Evolutionary conservation across 148 eudicot species (phyloP).

Genomic region (Dianthus caryophyllus): DNA sequence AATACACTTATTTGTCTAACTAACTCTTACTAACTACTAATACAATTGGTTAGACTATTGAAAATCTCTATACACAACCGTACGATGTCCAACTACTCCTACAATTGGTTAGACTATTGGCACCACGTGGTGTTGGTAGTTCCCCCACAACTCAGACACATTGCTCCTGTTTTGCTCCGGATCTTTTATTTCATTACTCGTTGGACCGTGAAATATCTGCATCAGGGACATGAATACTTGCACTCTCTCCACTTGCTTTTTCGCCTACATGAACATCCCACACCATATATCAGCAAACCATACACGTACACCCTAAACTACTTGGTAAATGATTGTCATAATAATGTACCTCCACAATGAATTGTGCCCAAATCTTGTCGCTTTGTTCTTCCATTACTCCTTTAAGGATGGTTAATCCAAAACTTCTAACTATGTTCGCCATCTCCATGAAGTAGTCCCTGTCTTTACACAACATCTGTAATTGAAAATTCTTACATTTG

Average conservation of each 20-base stretch:
- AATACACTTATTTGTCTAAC: too few relatives aligned
- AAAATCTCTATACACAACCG: too few relatives aligned
- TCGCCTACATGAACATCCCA: constrained; percentile 31
- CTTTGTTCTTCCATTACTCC: constrained; percentile 72
- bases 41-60: too few relatives aligned
- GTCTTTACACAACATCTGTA: constrained; percentile 79
- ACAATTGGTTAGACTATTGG: too few relatives aligned
- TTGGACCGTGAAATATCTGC: constrained; percentile 52
- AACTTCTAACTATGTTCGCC: constrained; percentile 55
- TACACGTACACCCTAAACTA: background rate
- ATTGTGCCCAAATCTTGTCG: constrained; percentile 67
- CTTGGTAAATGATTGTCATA: background rate
- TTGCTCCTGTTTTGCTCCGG: constrained; percentile 18
- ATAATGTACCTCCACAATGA: constrained; percentile 69
- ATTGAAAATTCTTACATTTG: constrained; percentile 1
- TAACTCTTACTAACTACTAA: too few relatives aligned
- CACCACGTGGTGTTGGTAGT: constrained; percentile 35
- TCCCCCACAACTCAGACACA: constrained; percentile 29
- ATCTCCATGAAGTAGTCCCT: constrained; percentile 80
- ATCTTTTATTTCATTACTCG: constrained; percentile 26
- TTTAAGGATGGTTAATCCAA: constrained; percentile 73
- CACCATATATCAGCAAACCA: background rate
- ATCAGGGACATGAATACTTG: constrained; percentile 69
- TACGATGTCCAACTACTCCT: too few relatives aligned
- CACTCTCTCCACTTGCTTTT: constrained; percentile 49